Evolutionary conservation across 441 rosid genomes (phyloP).

Genomic region (Raphanus hybrid): DNA sequence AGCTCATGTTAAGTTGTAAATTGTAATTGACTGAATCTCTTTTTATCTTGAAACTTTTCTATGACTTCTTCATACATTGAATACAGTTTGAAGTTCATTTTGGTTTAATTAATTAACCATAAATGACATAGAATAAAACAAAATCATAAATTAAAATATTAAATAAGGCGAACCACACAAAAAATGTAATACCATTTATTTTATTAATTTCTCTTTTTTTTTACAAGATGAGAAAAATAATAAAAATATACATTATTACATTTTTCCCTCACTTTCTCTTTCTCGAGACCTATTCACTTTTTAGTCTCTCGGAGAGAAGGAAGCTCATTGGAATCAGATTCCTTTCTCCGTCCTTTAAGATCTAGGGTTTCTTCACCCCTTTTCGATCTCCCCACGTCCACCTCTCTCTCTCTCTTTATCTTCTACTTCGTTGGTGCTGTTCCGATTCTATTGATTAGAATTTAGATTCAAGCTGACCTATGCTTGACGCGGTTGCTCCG

Average conservation of each 20-base stretch:
- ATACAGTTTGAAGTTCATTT: neutral
- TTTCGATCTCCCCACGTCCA: slow-evolving; percentile 16
- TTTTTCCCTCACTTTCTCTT: slow-evolving; percentile 45
- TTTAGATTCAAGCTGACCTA: neutral
- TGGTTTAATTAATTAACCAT: neutral
- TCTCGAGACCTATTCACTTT: slow-evolving; percentile 42
- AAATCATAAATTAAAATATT: too few relatives aligned
- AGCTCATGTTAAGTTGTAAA: too few relatives aligned
- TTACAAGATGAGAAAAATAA: too few relatives aligned
- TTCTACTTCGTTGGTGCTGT: too few relatives aligned
- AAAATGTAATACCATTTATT: too few relatives aligned
- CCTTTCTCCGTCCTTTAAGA: slow-evolving; percentile 42
- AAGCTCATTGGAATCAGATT: slow-evolving; percentile 15
- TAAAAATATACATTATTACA: neutral
- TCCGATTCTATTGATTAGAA: too few relatives aligned
- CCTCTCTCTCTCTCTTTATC: slow-evolving; percentile 13
- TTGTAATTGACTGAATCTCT: too few relatives aligned
- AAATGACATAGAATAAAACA: too few relatives aligned
- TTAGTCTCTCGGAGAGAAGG: neutral
- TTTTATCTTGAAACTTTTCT: too few relatives aligned
- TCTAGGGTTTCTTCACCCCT: slow-evolving; percentile 49
- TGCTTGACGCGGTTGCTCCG: slow-evolving; percentile 13
- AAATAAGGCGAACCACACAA: neutral
- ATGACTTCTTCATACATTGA: neutral
- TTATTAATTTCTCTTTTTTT: too few relatives aligned